phyloP scores from a whole-genome alignment of 75 land plant species.

The Larix kaempferi region DNA sequence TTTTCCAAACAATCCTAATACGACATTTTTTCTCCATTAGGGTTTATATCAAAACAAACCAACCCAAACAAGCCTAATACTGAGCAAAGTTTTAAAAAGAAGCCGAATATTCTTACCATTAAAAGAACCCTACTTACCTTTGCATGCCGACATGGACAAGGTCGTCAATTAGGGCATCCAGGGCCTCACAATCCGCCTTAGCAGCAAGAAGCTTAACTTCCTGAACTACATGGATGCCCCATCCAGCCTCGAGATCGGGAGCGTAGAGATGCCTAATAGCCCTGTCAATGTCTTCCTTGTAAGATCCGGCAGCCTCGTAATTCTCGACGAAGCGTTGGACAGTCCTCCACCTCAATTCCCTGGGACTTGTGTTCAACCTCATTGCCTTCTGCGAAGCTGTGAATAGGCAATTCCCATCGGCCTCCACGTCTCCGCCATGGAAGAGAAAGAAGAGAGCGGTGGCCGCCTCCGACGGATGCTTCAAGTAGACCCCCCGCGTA shows the following conservation, averaged over 20 bases:
- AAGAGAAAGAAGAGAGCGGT: slow-evolving; percentile 22
- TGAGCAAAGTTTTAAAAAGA: neutral
- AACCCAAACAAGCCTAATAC: neutral
- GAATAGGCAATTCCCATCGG: slow-evolving; percentile 47
- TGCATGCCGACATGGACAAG: slow-evolving; percentile 26
- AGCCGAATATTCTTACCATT: too few species aligned
- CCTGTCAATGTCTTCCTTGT: slow-evolving; percentile 9
- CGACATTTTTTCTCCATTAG: too few species aligned
- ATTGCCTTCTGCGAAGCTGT: slow-evolving; percentile 33
- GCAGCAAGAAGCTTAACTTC: slow-evolving; percentile 37
- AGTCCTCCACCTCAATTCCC: slow-evolving; percentile 15
- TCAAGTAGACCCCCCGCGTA: slow-evolving; percentile 33
- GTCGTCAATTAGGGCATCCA: slow-evolving; percentile 22
- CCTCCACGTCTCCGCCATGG: slow-evolving; percentile 46
- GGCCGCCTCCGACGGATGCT: slow-evolving; percentile 22
- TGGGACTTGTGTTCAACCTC: slow-evolving; percentile 12
- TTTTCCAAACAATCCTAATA: too few species aligned
- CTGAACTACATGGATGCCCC: slow-evolving; percentile 48
- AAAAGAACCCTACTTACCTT: slow-evolving; percentile 12
- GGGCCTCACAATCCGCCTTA: slow-evolving; percentile 26
- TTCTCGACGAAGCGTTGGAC: slow-evolving; percentile 28
- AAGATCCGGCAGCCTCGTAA: slow-evolving; percentile 7
- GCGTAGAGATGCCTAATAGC: slow-evolving; percentile 26
- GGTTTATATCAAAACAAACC: neutral
- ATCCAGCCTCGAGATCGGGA: slow-evolving; percentile 34